Base-by-base conservation (phyloP, 345 rosid species). In the Carallia brachiata region DNA sequence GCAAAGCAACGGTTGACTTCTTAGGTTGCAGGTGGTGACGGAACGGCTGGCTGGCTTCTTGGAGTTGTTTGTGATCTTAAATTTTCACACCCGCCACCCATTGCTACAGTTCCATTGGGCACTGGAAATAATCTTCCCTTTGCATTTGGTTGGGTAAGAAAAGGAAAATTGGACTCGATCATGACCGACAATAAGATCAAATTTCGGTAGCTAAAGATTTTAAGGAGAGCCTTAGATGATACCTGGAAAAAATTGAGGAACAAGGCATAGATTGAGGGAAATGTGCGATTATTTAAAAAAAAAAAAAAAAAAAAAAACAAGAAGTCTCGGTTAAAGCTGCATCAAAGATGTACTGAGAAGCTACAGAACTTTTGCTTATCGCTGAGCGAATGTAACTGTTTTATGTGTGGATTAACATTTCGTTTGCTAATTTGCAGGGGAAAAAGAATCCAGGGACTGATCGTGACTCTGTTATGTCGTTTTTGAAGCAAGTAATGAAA, bases 11-110 rank as follows among this genome's bases (percentile, higher is more conserved):
- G 6, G 47, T 68, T 12, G 36, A 4, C 13, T 62, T 58, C 55
- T 71, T 75, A 91, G 98, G 97, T 90, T 79, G 96, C 96, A 64
- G 97, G 99, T 76, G 97, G 99, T 18, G 99, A 95, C 82, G 99
- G 99, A 64, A 95, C 99, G 3, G 99, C 97, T 68, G 91, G 97
- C 5, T 94, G 99, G 99, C 92, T 92, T 73, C 93, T 94, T 70
- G 97, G 97, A 68, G 97, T 92, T 77, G 93, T 94, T 44, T 86
- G 89, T 69, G 97, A 92, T 72, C 96, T 94, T 60, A 92, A 85
- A 78, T 78, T 94, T 58, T 79, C 92, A 53, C 90, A 86, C 77
- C 87, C 99, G 7, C 99, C 97, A 9, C 93, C 99, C 18, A 78
- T 95, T 68, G 99, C 97, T 17, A 92, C 97, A 0, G 89, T 89